Conservation (phyloP, 345 rosid species). For the Acer negundo region DNA sequence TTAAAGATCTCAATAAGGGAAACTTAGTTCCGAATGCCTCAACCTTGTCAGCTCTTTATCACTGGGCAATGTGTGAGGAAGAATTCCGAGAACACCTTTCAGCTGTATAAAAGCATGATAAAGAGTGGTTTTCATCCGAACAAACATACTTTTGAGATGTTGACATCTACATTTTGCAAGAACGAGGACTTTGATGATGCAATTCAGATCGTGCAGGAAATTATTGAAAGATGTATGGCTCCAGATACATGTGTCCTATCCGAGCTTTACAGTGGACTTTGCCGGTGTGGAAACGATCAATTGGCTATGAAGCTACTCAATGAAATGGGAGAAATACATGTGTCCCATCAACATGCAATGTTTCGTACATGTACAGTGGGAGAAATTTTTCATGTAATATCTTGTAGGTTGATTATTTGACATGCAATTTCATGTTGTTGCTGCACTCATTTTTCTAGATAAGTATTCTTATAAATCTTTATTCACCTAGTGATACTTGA, state of each 20-base stretch:
- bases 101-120: slow-evolving; percentile 65
- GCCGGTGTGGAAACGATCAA: slow-evolving; percentile 50
- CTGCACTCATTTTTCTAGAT: background rate
- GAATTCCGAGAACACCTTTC: slow-evolving; percentile 67
- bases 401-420: background rate
- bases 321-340: slow-evolving; percentile 35
- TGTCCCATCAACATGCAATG: background rate
- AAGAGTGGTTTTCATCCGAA: slow-evolving; percentile 69
- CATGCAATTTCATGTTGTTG: background rate
- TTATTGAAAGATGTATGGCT: slow-evolving; percentile 50
- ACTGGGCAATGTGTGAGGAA: slow-evolving; percentile 73
- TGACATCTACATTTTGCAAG: slow-evolving; percentile 54
- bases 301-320: slow-evolving; percentile 41
- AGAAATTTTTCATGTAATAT: too few relatives aligned
- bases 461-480: background rate
- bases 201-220: slow-evolving; percentile 52
- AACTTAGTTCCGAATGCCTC: slow-evolving; percentile 79
- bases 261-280: slow-evolving; percentile 50
- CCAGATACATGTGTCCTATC: slow-evolving; percentile 43
- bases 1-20: too few relatives aligned
- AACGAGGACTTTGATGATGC: slow-evolving; percentile 75
- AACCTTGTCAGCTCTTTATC: slow-evolving; percentile 71
- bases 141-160: slow-evolving; percentile 43
- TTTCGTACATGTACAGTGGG: background rate
- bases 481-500: background rate